Evolutionary conservation across 169 alveolate species (phyloP).

Genomic region (Eimeria falciformis): DNA sequence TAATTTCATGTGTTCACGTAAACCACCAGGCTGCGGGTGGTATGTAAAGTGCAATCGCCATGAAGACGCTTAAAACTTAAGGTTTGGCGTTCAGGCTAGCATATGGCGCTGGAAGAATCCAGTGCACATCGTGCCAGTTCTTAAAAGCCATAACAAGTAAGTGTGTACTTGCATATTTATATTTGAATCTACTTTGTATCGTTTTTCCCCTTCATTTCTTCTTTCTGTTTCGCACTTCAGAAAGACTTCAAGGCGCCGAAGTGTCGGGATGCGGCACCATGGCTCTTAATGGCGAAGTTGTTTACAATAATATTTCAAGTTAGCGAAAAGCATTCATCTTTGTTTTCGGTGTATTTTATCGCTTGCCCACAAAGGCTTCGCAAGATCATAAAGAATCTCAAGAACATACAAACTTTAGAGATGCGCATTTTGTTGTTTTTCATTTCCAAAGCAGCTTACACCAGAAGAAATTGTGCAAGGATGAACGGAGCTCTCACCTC

Average conservation of each 20-base stretch:
- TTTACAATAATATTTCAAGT: conserved; percentile 35
- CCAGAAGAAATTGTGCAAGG: no score
- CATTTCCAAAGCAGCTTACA: no score
- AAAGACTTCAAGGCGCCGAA: conserved; percentile 72
- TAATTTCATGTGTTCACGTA: background rate
- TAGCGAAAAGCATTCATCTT: background rate
- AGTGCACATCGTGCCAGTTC: conserved; percentile 74
- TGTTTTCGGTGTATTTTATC: background rate
- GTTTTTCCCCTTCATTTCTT: background rate
- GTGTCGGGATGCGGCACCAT: conserved; percentile 75
- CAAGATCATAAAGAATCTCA: no score
- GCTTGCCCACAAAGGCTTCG: no score
- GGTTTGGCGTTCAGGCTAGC: conserved; percentile 44
- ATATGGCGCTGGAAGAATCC: conserved; percentile 74
- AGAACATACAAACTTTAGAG: no score
- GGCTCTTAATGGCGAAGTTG: conserved; percentile 74
- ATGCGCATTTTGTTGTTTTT: no score
- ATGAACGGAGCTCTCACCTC: no score
- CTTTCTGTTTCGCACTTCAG: background rate
- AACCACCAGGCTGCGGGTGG: conserved; percentile 74
- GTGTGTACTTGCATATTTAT: no score
- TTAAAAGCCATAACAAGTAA: conserved; percentile 56
- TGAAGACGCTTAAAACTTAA: no score
- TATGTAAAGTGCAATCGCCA: no score
- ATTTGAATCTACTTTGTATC: background rate